Base-by-base conservation (phyloP, 805 yeast genomes). In the Cyberlindnera euphorbiae region DNA sequence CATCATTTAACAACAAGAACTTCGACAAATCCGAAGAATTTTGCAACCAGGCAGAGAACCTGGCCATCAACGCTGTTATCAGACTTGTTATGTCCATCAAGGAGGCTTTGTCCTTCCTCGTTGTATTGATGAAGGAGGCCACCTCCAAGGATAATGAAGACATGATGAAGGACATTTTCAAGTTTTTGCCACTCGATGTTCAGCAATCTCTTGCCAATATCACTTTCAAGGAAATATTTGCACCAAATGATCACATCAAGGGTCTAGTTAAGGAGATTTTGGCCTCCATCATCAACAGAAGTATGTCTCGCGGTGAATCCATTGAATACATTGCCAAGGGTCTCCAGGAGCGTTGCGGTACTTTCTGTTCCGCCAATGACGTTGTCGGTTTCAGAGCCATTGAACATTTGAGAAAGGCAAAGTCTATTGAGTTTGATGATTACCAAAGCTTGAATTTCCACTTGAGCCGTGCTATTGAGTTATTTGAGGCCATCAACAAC, bases 341-440 rank as follows among this genome's bases (percentile, higher is more conserved):
- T 2, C 65, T 93, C 34, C 96, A 93, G 60, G 94, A 86, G 36
- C 79, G 90, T 41, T 93, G 98, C 66, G 95, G 95, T 1, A 79
- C 95, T 0, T 93, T 88, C 60, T 93, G 97, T 54, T 86, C 97
- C 0, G 77, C 95, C 12, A 86, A 83, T 47, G 98, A 93, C 60
- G 96, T 93, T 18, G 71, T 88, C 41, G 85, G 93, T 11, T 93
- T 89, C 68, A 83, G 90, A 59, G 97, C 97, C 0, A 79, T 88
- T 49, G 98, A 93, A 58, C 88, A 83, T 57, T 67, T 93, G 50
- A 83, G 90, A 39, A 79, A 82, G 50, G 97, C 97, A 1, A 83
- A 81, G 51, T 83, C 78, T 39, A 75, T 78, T 42, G 86, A 85
- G 2, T 59, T 67, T 17, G 74, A 75, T 45, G 96, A 89, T 54